Evolutionary conservation across 805 yeast genomes (phyloP), one percentile per base, ranked within the genome.

Genomic region (Candida germanica): DNA sequence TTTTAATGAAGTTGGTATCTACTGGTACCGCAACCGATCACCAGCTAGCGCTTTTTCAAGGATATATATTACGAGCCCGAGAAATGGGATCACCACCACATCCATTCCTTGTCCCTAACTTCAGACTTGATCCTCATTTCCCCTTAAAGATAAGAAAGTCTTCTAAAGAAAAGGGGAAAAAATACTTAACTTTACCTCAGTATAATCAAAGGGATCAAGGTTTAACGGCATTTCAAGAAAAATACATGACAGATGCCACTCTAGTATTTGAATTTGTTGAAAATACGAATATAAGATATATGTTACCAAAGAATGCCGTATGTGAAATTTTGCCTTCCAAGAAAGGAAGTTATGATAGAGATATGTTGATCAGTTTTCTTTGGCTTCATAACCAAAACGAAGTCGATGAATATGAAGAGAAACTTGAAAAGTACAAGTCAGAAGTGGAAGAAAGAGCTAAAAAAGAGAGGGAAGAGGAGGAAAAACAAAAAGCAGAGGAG

Each of bases 221-320:
- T 47, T 59, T 85, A 33, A 83, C 93, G 0, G 80, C 88, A 0
- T 83, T 84, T 49, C 94, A 85, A 50, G 89, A 82, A 47, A 73
- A 79, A 53, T 84, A 83, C 49, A 62, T 76, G 15, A 56, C 73
- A 24, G 76, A 77, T 48, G 87, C 94, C 0, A 83, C 86, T 35
- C 55, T 93, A 26, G 80, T 88, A 5, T 80, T 91, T 56, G 98
- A 93, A 57, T 91, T 80, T 61, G 73, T 73, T 18, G 98, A 93
- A 49, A 81, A 80, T 53, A 76, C 93, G 0, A 72, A 80, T 30
- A 80, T 80, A 6, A 71, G 98, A 39, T 91, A 74, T 50, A 62
- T 73, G 39, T 53, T 91, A 0, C 97, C 98, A 0, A 80, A 80
- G 45, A 77, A 87, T 43, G 74, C 94, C 1, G 73, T 91, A 3